These are phyloP conservation scores for Ogataea trehalophila DNA, from an alignment of 805 yeast genomes.

Conservation along the genomic window DNA sequence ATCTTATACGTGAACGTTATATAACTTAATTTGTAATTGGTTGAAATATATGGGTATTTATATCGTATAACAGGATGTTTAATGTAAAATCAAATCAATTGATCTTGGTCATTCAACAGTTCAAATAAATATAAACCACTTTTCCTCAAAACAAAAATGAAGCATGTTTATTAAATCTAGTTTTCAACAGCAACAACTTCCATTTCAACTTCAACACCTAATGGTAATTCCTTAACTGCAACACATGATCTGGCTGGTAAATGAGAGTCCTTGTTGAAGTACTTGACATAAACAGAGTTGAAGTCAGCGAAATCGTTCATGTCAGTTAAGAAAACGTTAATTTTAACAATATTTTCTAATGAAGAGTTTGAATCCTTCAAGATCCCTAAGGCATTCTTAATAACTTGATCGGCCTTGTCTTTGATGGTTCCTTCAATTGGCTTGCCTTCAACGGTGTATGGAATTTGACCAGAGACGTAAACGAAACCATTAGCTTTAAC, in stretches of 20 bases:
- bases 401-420: conserved; percentile 72
- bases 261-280: conserved; percentile 54
- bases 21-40: no score
- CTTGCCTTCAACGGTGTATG: conserved; percentile 77
- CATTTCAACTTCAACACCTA: conserved; percentile 82
- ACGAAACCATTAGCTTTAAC: conserved; percentile 85
- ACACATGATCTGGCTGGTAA: conserved; percentile 98
- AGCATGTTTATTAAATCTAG: conserved; percentile 1
- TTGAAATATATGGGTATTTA: no score
- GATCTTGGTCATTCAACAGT: no score
- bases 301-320: conserved; percentile 81
- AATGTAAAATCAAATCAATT: no score
- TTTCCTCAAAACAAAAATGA: no score
- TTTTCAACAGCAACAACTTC: conserved; percentile 87
- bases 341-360: conserved; percentile 79
- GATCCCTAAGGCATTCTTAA: conserved; percentile 64
- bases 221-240: conserved; percentile 87
- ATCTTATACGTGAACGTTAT: no score
- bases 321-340: conserved; percentile 86
- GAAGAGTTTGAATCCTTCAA: conserved; percentile 83
- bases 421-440: conserved; percentile 72
- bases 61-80: no score
- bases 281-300: conserved; percentile 78
- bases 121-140: no score
- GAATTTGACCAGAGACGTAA: conserved; percentile 94